A percentile compares a stretch with the other conserved stretches of the same genome.
Evolutionary conservation across 805 yeast species (phyloP).

Genomic region (Lachancea quebecensis): DNA sequence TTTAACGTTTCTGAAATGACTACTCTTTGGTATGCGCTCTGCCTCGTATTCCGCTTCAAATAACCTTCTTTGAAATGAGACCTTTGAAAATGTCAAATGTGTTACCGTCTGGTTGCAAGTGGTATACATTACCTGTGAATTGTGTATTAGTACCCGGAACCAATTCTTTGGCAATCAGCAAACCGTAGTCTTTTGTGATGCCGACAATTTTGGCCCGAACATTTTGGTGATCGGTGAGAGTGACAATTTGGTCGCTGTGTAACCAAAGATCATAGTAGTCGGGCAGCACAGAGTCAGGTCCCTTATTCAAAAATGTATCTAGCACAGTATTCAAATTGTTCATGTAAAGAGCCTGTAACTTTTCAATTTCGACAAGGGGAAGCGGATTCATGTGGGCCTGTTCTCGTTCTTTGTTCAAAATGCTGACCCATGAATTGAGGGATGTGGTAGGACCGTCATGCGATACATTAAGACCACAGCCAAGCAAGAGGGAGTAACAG

Average conservation of each 20-base stretch:
- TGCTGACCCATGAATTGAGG: conserved; percentile 58
- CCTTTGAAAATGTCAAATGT: conserved; percentile 94
- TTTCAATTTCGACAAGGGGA: conserved; percentile 40
- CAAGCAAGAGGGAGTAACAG: conserved; percentile 63
- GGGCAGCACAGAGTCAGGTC: conserved; percentile 59
- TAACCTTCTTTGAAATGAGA: conserved; percentile 55
- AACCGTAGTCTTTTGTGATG: conserved; percentile 77
- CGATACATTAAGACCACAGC: conserved; percentile 79
- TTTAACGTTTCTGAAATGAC: conserved; percentile 6
- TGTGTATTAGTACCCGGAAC: conserved; percentile 34
- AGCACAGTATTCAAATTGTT: conserved; percentile 58
- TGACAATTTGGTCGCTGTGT: conserved; percentile 69
- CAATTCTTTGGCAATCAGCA: conserved; percentile 68
- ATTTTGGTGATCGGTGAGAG: conserved; percentile 47
- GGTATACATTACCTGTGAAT: conserved; percentile 49
- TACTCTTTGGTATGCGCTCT: neutral
- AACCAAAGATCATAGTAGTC: conserved; percentile 83
- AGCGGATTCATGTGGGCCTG: conserved; percentile 37
- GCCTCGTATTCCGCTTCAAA: conserved; percentile 1
- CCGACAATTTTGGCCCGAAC: conserved; percentile 65
- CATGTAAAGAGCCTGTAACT: conserved; percentile 51
- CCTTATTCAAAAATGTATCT: conserved; percentile 49
- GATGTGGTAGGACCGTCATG: conserved; percentile 93
- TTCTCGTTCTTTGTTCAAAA: conserved; percentile 48
- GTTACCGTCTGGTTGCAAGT: conserved; percentile 94